Base-by-base conservation (phyloP, 768 basidiomycete genomes). In the Tylopilus plumbeoviolaceoides region DNA sequence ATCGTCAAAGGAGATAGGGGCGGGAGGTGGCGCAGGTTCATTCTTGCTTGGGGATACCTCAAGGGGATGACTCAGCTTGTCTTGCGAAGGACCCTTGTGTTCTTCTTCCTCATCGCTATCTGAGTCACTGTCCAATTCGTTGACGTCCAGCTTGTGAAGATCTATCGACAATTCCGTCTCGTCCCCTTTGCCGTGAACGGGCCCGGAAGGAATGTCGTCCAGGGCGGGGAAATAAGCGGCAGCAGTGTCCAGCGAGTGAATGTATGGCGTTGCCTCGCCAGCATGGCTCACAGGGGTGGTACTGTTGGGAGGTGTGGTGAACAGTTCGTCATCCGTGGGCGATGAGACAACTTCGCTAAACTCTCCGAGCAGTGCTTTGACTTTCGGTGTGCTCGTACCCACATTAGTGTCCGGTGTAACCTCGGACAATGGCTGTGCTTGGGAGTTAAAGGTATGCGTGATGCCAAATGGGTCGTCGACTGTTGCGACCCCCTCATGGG, bases 251-350 rank as follows among this genome's bases (percentile, higher is more conserved):
- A 71, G 60, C 1, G 74, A 64, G 10, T 47, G 46, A 31, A 57
- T 25, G 18, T 64, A 61, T 2, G 60, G 58, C 14, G 57, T 55
- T 1, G 48, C 41, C 20, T 61, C 55, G 23, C 51, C 53, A 1
- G 48, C 46, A 17, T 44, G 47, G 46, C 51, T 50, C 28, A 63
- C 49, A 18, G 70, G 64, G 21, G 72, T 66, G 20, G 59, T 54
- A n/a, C 72, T 75, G 12, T 77, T 76, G 1, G 79, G 81, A 27
- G 85, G 84, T 0, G 85, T 87, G 45, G 76, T 71, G 59, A 89
- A 89, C 15, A 75, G 59, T 30, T 87, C 85, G 28, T 78, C 78
- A 8, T 68, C 71, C 50, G 69, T 63, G 14, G 74, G 65, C 2
- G 70, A 65, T 4, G 66, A 54, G 18, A 71, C 52, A 25, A 65